These are phyloP conservation scores for Phytophthora multivora DNA, from an alignment of 352 stramenopile species.

Conservation along the genomic window DNA sequence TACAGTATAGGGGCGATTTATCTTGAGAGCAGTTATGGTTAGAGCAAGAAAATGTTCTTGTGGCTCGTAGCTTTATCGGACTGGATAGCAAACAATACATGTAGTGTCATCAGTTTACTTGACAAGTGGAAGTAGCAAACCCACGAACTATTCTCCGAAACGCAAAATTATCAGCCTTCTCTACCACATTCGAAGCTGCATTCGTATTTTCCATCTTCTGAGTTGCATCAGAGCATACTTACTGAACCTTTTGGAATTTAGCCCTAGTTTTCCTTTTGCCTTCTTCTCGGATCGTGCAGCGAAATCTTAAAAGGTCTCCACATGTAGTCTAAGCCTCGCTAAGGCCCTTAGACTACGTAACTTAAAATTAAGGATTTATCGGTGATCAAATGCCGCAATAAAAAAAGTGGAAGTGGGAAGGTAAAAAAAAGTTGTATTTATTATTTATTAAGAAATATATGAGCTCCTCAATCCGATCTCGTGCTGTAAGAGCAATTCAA, in stretches of 20 bases:
- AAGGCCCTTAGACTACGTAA: too few species aligned
- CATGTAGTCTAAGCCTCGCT: too few species aligned
- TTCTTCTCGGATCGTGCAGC: not conserved
- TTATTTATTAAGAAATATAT: not conserved
- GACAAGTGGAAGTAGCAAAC: not conserved
- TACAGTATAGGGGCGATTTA: not conserved
- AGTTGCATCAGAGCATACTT: not conserved
- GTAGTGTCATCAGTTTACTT: too few species aligned
- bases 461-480: not conserved
- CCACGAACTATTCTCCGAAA: not conserved
- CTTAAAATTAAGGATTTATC: too few species aligned
- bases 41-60: not conserved
- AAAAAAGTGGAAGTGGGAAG: too few species aligned
- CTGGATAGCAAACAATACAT: too few species aligned
- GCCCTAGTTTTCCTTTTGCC: too few species aligned
- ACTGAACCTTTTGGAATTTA: too few species aligned
- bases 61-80: not conserved
- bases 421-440: too few species aligned
- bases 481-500: constrained; percentile 19
- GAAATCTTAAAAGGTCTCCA: not conserved
- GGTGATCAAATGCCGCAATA: too few species aligned
- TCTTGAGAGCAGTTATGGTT: not conserved
- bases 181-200: not conserved
- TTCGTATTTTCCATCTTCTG: not conserved
- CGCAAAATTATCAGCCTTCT: not conserved